Conservation (phyloP, 228 moss, liverwort and hornwort genomes). For the Sphagnum fallax region DNA sequence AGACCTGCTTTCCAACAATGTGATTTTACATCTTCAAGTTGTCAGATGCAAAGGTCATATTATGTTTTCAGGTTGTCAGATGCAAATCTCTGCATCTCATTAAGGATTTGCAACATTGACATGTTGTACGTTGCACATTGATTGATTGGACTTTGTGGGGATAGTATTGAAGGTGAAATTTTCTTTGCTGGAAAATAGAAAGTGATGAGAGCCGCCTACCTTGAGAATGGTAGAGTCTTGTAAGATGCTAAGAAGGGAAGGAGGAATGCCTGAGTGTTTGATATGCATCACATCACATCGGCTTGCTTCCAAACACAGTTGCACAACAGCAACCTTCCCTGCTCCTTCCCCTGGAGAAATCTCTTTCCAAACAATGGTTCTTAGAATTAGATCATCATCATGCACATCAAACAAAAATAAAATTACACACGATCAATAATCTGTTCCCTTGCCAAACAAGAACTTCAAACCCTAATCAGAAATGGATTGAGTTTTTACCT, state of each 20-base stretch:
- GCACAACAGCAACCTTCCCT: slow-evolving; percentile 64
- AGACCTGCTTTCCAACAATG: too few relatives aligned
- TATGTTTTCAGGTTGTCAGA: too few relatives aligned
- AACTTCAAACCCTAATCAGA: not conserved
- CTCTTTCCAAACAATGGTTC: slow-evolving; percentile 1
- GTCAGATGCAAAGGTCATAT: too few relatives aligned
- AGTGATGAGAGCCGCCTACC: slow-evolving; percentile 15
- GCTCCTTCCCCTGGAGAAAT: slow-evolving; percentile 32
- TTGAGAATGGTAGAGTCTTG: slow-evolving; percentile 58
- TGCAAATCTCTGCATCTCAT: too few relatives aligned
- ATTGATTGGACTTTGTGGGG: too few relatives aligned
- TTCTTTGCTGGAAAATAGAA: not conserved
- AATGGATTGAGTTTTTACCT: not conserved
- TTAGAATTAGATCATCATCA: not conserved
- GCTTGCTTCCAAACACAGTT: slow-evolving; percentile 55
- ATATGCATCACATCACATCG: slow-evolving; percentile 83
- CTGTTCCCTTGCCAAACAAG: not conserved
- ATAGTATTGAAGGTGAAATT: too few relatives aligned
- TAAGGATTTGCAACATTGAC: too few relatives aligned
- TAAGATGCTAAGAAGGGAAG: slow-evolving; percentile 40
- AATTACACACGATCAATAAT: not conserved
- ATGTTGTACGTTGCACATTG: too few relatives aligned
- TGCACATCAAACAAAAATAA: not conserved
- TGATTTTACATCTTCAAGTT: too few relatives aligned
- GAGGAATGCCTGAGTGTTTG: slow-evolving; percentile 58